phyloP scores from a whole-genome alignment of 1,284 basidiomycete genomes.

The Termitomyces sp. region DNA sequence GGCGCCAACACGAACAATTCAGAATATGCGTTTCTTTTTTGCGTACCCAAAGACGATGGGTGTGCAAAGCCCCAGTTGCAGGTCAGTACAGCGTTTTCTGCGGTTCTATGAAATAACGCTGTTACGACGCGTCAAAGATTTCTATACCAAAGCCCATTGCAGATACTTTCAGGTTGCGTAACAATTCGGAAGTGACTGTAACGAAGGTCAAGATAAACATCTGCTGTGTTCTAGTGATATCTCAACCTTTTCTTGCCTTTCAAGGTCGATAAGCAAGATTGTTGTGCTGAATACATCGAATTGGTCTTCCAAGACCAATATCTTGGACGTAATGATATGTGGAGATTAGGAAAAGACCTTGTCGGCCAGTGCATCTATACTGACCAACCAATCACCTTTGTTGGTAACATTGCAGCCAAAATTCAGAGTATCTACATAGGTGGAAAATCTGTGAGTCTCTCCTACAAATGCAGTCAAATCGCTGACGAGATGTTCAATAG shows the following conservation, averaged over 20 bases:
- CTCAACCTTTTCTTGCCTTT: constrained; percentile 3
- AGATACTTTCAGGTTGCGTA: constrained; percentile 64
- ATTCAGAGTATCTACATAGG: constrained; percentile 72
- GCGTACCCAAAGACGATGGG: constrained; percentile 58
- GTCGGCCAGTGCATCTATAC: constrained; percentile 72
- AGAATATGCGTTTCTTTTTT: constrained; percentile 54
- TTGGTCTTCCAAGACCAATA: constrained; percentile 91
- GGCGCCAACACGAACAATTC: constrained; percentile 38
- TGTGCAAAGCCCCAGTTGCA: constrained; percentile 59
- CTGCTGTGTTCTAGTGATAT: neutral
- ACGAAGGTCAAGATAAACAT: constrained; percentile 48
- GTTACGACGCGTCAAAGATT: constrained; percentile 39
- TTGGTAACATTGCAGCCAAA: constrained; percentile 75
- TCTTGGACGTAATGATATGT: constrained; percentile 90
- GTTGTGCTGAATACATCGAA: constrained; percentile 79
- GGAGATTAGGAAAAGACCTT: constrained; percentile 75
- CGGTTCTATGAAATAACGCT: neutral
- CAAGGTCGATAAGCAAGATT: constrained; percentile 63
- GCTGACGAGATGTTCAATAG: constrained; percentile 28
- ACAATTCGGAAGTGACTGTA: constrained; percentile 63
- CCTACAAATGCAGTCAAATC: neutral
- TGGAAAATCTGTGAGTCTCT: constrained; percentile 48
- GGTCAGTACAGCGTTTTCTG: constrained; percentile 30
- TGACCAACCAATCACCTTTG: constrained; percentile 70
- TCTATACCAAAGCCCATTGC: constrained; percentile 68